A percentile compares a stretch with the other conserved stretches of the same genome.
phyloP scores from a whole-genome alignment of 164 flowering plant species.

The Sedum album region DNA sequence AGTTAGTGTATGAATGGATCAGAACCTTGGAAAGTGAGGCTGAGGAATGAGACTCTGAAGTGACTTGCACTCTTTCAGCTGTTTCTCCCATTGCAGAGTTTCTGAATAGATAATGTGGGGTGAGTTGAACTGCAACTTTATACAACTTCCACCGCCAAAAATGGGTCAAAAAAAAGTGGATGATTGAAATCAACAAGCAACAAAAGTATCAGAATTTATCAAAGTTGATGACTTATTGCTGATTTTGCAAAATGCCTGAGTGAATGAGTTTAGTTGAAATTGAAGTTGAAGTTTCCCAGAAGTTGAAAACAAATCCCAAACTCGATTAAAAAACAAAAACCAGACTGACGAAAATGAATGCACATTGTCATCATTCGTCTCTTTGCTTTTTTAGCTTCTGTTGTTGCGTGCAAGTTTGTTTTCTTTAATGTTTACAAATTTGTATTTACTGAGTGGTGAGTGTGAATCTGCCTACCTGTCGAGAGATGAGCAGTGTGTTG shows the following conservation, averaged over 20 bases:
- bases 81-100: not conserved
- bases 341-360: not conserved
- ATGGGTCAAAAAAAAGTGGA: too few relatives aligned
- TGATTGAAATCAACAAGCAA: too few relatives aligned
- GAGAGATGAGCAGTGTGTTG: not conserved
- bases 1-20: not conserved
- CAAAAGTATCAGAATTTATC: too few relatives aligned
- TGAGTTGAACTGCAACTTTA: too few relatives aligned
- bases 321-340: not conserved
- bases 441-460: not conserved
- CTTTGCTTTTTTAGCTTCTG: not conserved
- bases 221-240: too few relatives aligned
- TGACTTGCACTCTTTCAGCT: not conserved
- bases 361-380: not conserved
- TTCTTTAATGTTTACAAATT: too few relatives aligned
- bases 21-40: not conserved
- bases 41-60: not conserved
- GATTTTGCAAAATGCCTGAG: not conserved
- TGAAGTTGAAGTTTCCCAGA: not conserved
- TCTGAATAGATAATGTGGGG: too few relatives aligned
- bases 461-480: not conserved
- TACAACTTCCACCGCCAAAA: too few relatives aligned
- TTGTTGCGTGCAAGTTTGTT: not conserved
- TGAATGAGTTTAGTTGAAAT: not conserved
- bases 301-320: not conserved